phyloP scores from a whole-genome alignment of 2,329 filamentous ascomycete species.

The Colletotrichum filicis region DNA sequence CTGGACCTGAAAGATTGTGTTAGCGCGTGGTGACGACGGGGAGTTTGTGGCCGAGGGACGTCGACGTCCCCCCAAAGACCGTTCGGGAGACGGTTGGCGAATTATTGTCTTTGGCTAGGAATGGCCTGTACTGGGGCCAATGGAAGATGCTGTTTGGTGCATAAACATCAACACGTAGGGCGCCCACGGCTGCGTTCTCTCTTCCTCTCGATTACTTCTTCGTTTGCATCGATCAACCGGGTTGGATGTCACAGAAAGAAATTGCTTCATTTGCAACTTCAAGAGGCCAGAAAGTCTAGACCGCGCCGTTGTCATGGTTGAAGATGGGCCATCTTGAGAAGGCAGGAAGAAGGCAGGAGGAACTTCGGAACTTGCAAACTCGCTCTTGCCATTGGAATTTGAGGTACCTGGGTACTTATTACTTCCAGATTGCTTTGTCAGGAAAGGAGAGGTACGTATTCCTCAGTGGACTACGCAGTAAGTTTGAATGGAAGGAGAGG shows the following conservation, averaged over 20 bases:
- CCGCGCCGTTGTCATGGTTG: neutral
- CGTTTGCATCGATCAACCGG: neutral
- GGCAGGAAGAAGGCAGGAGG: neutral
- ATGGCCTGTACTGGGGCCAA: neutral
- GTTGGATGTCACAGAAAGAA: neutral
- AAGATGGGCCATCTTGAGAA: neutral
- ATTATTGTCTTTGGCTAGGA: neutral
- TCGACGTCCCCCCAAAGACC: neutral
- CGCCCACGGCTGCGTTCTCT: neutral
- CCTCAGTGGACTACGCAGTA: no score
- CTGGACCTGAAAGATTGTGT: neutral
- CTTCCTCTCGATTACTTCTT: neutral
- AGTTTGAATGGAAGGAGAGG: no score
- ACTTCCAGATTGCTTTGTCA: neutral
- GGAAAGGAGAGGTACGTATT: neutral
- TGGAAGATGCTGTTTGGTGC: neutral
- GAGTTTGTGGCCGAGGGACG: constrained; percentile 10
- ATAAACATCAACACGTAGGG: neutral
- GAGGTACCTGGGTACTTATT: neutral
- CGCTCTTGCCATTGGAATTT: neutral
- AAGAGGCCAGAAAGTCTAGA: neutral
- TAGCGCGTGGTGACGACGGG: constrained; percentile 9
- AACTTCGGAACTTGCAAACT: neutral
- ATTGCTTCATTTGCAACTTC: neutral
- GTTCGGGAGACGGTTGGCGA: constrained; percentile 2